These are phyloP conservation scores for Didymella pomorum DNA, from an alignment of 2,329 filamentous ascomycete genomes.

Conservation along the genomic window DNA sequence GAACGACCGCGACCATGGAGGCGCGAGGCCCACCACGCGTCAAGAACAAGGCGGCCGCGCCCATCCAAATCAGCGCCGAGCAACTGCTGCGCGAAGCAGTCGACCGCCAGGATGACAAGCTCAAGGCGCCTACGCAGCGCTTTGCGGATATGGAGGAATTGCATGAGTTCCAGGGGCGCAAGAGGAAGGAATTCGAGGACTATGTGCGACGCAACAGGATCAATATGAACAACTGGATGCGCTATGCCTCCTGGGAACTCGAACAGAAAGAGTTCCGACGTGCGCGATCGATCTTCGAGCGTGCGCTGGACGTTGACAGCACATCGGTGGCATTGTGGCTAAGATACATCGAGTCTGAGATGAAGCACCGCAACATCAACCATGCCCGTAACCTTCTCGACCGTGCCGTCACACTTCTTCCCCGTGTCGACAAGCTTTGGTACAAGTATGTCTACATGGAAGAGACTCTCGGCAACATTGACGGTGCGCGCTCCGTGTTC, in stretches of 20 bases:
- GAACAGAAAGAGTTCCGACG: conserved; percentile 97
- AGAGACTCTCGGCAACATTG: conserved; percentile 94
- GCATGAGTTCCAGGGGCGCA: conserved; percentile 95
- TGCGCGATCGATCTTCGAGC: conserved; percentile 91
- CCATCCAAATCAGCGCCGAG: conserved; percentile 85
- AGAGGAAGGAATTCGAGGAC: conserved; percentile 96
- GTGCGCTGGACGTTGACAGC: conserved; percentile 88
- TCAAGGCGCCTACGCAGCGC: conserved; percentile 91
- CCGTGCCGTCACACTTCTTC: conserved; percentile 89
- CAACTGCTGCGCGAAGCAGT: conserved; percentile 97
- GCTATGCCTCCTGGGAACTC: conserved; percentile 96
- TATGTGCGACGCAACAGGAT: conserved; percentile 94
- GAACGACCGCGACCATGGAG: conserved; percentile 71
- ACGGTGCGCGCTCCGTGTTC: conserved; percentile 91
- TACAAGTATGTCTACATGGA: conserved; percentile 99
- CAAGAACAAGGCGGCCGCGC: conserved; percentile 97
- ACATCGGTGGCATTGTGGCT: conserved; percentile 90
- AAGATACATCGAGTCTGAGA: conserved; percentile 93
- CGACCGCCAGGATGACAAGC: conserved; percentile 86
- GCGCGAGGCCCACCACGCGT: conserved; percentile 91
- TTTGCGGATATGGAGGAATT: conserved; percentile 98
- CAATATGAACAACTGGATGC: conserved; percentile 99
- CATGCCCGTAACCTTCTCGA: conserved; percentile 95
- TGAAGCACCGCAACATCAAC: conserved; percentile 81
- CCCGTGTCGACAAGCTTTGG: conserved; percentile 94